Conservation (phyloP, 305 asterid genomes). For the Fraxinus ornus region DNA sequence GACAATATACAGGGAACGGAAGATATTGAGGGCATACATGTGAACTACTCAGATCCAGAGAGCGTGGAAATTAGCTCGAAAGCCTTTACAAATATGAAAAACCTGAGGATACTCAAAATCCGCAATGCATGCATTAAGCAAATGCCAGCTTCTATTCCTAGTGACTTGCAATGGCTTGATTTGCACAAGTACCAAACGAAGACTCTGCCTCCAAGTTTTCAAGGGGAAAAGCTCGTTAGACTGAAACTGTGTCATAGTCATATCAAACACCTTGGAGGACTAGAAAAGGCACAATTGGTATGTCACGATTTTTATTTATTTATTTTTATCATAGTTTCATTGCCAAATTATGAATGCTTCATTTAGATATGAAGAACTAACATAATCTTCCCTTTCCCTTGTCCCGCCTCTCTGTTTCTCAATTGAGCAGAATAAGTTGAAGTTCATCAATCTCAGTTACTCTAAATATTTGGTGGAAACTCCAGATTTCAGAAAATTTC, state of each 20-base stretch:
- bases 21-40: constrained; percentile 10
- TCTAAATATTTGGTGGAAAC: background rate
- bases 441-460: constrained; percentile 15
- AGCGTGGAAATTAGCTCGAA: background rate
- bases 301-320: background rate
- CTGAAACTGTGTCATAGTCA: background rate
- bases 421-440: background rate
- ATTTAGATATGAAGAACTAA: background rate
- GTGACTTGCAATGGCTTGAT: constrained; percentile 22
- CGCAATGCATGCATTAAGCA: background rate
- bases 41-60: background rate
- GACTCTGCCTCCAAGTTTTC: constrained; percentile 14
- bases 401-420: background rate
- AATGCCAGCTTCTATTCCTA: constrained; percentile 11
- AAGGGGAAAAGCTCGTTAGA: constrained; percentile 22
- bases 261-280: background rate
- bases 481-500: constrained; percentile 18
- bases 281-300: background rate
- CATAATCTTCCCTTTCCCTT: background rate
- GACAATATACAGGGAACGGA: background rate
- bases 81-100: constrained; percentile 17
- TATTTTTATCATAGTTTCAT: background rate
- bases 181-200: constrained; percentile 18
- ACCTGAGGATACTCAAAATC: constrained; percentile 18
- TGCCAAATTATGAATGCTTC: background rate